These are phyloP conservation scores for Penicillium waksmanii DNA, from an alignment of 495 filamentous ascomycete genomes.

Conservation along the genomic window DNA sequence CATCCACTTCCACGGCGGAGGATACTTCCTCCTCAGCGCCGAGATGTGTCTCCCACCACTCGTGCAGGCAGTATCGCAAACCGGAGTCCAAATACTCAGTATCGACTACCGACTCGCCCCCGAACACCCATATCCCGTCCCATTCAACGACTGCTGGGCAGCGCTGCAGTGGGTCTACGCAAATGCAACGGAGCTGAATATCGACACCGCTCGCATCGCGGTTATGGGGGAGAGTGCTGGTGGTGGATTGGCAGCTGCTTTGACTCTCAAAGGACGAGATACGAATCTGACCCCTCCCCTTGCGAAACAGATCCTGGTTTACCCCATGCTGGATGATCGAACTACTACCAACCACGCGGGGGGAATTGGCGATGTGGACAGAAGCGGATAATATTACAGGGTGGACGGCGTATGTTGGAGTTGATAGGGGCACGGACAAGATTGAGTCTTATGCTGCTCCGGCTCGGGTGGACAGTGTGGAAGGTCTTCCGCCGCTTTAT, in stretches of 20 bases:
- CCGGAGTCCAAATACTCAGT: constrained; percentile 26
- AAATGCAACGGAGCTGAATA: constrained; percentile 36
- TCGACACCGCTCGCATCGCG: constrained; percentile 48
- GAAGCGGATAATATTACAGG: constrained; percentile 30
- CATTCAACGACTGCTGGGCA: constrained; percentile 43
- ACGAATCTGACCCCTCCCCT: constrained; percentile 39
- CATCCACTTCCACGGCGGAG: constrained; percentile 21
- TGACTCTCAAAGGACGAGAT: constrained; percentile 47
- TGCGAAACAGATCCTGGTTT: constrained; percentile 52
- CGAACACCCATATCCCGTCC: constrained; percentile 37
- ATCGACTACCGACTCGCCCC: constrained; percentile 41
- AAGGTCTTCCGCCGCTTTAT: constrained; percentile 32
- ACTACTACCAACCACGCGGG: constrained; percentile 19
- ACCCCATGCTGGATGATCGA: constrained; percentile 53
- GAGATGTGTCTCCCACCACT: constrained; percentile 6
- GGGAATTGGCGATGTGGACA: constrained; percentile 21
- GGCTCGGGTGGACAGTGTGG: constrained; percentile 23
- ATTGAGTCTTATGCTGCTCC: constrained; percentile 31
- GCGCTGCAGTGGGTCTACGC: constrained; percentile 46
- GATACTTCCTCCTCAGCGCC: constrained; percentile 17
- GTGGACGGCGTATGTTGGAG: constrained; percentile 35
- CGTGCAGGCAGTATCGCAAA: constrained; percentile 7
- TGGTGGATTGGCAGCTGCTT: constrained; percentile 50
- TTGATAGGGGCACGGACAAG: constrained; percentile 18
- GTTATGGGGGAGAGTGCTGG: constrained; percentile 57